Evolutionary conservation across 176 grass and related monocot genomes (phyloP), one percentile per base, ranked within the genome.

Genomic region (Zizania latifolia): DNA sequence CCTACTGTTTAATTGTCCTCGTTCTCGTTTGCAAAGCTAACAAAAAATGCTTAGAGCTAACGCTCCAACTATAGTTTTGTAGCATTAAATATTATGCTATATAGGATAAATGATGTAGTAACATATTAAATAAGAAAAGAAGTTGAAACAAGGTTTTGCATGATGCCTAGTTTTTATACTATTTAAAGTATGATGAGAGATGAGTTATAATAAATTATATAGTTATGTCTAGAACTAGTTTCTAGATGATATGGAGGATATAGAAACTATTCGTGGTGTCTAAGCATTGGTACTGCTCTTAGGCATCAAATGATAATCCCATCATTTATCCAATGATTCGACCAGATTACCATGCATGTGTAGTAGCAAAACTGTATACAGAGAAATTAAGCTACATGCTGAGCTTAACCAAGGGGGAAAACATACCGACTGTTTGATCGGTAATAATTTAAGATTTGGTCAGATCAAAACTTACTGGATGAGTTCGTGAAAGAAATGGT

Each of bases 401-500:
- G 43, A 34, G 4, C 27, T 6, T 29, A 54, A 22, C 57, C 28
- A 70, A 68, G 8, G 4, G 16, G 45, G 7, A 27, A 23, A 58
- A 75, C 57, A 33, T 33, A 11, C 13, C 17, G 10, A 54, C 5
- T 34, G 58, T 23, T 26, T 81, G 4, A 8, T 27, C 11, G 34
- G 48, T 64, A 61, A n/a, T n/a, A n/a, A n/a, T n/a, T n/a, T n/a
- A n/a, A 9, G 35, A 41, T 22, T 14, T 7, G 2, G 38, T 57
- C n/a, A 45, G 38, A 37, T 33, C 17, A 45, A 65, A 87, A 61
- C 78, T 90, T 88, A 97, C 93, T 86, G 66, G 14, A 90, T 81
- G 28, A 90, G 67, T 1, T 83, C 50, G 55, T 81, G 76, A 68
- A 97, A 81, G 75, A 65, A 78, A 61, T 90, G 93, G 76, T 86